A percentile compares a stretch with the other conserved stretches of the same genome.
Evolutionary conservation across 257 asterid genomes (phyloP).

Genomic region (Solanum sparsipilum): DNA sequence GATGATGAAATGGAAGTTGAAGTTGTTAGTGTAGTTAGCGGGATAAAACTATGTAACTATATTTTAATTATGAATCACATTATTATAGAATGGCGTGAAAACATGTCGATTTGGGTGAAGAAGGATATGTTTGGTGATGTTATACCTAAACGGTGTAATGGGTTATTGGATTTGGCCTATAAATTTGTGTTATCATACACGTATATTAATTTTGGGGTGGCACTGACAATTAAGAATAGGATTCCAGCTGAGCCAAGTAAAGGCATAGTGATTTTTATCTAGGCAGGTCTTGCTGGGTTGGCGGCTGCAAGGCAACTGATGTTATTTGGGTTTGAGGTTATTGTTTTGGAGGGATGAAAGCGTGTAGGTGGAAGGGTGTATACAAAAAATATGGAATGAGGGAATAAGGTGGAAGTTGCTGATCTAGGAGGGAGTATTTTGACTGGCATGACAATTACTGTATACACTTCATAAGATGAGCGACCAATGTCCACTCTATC

Average conservation of each 20-base stretch:
- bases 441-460: slow-evolving; percentile 35
- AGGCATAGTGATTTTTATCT: slow-evolving; percentile 47
- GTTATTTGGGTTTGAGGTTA: slow-evolving; percentile 68
- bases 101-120: slow-evolving; percentile 21
- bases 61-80: slow-evolving; percentile 72
- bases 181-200: slow-evolving; percentile 17
- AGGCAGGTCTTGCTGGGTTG: slow-evolving; percentile 76
- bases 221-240: slow-evolving; percentile 49
- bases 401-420: slow-evolving; percentile 42
- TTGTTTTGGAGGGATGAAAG: slow-evolving; percentile 72
- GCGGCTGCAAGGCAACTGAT: slow-evolving; percentile 90
- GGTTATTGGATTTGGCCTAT: slow-evolving; percentile 49
- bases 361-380: slow-evolving; percentile 92
- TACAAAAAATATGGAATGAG: slow-evolving; percentile 40
- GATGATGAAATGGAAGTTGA: slow-evolving; percentile 78
- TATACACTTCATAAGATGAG: slow-evolving; percentile 62
- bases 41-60: slow-evolving; percentile 79
- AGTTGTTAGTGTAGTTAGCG: slow-evolving; percentile 70
- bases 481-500: slow-evolving; percentile 76
- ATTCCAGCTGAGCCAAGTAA: slow-evolving; percentile 30
- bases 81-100: slow-evolving; percentile 69
- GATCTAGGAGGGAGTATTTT: slow-evolving; percentile 86
- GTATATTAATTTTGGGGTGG: slow-evolving; percentile 85
- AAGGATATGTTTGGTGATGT: slow-evolving; percentile 56
- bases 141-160: slow-evolving; percentile 47